Evolutionary conservation across 1,284 basidiomycete species (phyloP), one percentile per base, ranked within the genome.

Genomic region (Bjerkandera adusta): DNA sequence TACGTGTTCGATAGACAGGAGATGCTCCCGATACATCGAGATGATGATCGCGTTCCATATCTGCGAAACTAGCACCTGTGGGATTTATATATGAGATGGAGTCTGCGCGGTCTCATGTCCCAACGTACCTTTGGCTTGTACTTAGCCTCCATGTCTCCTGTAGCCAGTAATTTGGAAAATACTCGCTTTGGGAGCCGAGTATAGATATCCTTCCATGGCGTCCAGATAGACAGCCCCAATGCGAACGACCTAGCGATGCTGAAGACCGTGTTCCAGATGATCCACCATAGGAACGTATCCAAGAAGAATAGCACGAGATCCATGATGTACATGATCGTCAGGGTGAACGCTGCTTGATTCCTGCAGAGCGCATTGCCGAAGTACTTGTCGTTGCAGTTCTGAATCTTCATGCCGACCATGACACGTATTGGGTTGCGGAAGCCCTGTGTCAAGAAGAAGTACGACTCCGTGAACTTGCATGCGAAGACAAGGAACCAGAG

Each of bases 41-140:
- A 97, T 97, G 69, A 97, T 96, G 69, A 97, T 85, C 30, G 94
- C 93, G 65, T 97, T 97, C 94, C 94, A 97, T 50, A 97, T 92
- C 69, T 97, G 94, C 18, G 92, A 96, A 27, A 97, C 94, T 27
- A 97, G 76, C 26, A 97, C 93, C 89, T 90, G 54, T 82, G 49
- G n/a, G n/a, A n/a, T n/a, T n/a, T n/a, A 22, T 13, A 15, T 1
- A 36, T 16, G 29, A n/a, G 18, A 32, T 22, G 22, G 30, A 43
- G 21, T 37, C 27, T 15, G 32, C 36, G n/a, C 27, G n/a, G 18
- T 7, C 16, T 25, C 20, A 25, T 16, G 41, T 7, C 34, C 29
- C 3, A 18, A 60, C 72, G 7, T 49, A 89, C 89, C 84, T 97
- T 97, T 34, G 94, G 94, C 70, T 97, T 97, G 71, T 97, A 97